Evolutionary conservation across 805 yeast species (phyloP).

Genomic region (Candida lessepsii): DNA sequence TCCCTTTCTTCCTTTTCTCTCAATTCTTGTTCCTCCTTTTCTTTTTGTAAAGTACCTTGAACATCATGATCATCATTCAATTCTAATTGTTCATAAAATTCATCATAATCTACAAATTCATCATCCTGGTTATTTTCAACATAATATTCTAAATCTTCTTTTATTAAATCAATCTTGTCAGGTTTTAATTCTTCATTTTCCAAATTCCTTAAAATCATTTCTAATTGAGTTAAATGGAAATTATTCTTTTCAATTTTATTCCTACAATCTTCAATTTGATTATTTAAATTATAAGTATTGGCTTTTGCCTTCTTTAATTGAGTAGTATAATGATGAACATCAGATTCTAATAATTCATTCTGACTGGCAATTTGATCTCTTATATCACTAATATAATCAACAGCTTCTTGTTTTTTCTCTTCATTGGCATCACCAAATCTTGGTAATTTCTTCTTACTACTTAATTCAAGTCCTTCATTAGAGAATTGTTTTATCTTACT

Average conservation of each 20-base stretch:
- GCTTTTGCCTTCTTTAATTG: conserved; percentile 50
- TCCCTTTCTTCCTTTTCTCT: conserved; percentile 13
- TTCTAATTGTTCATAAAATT: conserved; percentile 83
- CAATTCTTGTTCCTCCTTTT: conserved; percentile 16
- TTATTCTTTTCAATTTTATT: conserved; percentile 69
- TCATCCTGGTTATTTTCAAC: conserved; percentile 92
- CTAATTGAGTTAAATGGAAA: conserved; percentile 76
- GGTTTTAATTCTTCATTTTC: conserved; percentile 81
- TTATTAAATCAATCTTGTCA: conserved; percentile 69
- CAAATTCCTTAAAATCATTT: conserved; percentile 68
- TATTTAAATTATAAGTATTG: conserved; percentile 45
- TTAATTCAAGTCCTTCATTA: conserved; percentile 83
- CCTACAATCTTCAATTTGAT: conserved; percentile 60
- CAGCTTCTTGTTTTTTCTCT: conserved; percentile 71
- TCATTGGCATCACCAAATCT: conserved; percentile 68
- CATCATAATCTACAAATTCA: conserved; percentile 91
- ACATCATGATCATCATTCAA: conserved; percentile 45
- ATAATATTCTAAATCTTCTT: conserved; percentile 89
- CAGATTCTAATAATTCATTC: conserved; percentile 73
- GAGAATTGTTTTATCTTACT: conserved; percentile 93
- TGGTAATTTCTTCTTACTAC: conserved; percentile 31
- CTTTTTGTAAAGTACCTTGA: conserved; percentile 21
- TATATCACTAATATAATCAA: conserved; percentile 64
- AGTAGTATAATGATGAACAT: conserved; percentile 38
- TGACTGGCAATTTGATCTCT: conserved; percentile 82